Evolutionary conservation across 1,284 basidiomycete genomes (phyloP), one percentile per base, ranked within the genome.

Genomic region (Somion occarium): DNA sequence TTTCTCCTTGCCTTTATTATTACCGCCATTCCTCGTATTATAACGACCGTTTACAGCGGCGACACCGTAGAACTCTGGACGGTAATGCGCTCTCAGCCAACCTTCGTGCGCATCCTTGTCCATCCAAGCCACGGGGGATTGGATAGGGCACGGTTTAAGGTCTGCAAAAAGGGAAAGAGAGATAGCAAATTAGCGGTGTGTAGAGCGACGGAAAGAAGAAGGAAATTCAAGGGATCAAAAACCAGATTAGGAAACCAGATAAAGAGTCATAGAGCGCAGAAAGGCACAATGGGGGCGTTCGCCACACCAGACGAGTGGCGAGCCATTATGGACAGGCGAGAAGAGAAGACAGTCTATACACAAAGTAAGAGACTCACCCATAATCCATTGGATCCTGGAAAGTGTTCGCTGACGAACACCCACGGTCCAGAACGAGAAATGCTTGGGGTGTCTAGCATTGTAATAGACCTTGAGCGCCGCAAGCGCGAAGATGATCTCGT

Each of bases 341-440:
- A 34, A 34, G 30, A 34, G 30, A 34, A 34, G 15, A 15, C 15
- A 38, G 30, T 45, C 22, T 22, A 27, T 47, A 38, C 15, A 26
- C 37, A 26, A 27, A 18, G 37, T 27, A 22, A 20, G 47, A 46
- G 24, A 61, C 62, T 51, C 53, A 63, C 62, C 52, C 22, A 61
- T 49, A 23, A 61, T 42, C 22, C 55, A 54, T 18, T 63, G 49
- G 19, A 64, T 55, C 38, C 56, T 53, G 47, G 55, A 49, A 11
- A 60, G 60, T 22, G 61, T 64, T 19, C 56, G 55, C 9, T 37
- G 37, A 22, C 56, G 53, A 39, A 52, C 46, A 23, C 56, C 54
- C 39, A 53, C 53, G 27, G 56, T 59, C 63, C 63, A 64, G 42
- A 64, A 49, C 2, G 58, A 52, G 30, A 59, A 61, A 43, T 64